These are phyloP conservation scores for Solanum dulcamara DNA, from an alignment of 257 asterid genomes.

Conservation along the genomic window DNA sequence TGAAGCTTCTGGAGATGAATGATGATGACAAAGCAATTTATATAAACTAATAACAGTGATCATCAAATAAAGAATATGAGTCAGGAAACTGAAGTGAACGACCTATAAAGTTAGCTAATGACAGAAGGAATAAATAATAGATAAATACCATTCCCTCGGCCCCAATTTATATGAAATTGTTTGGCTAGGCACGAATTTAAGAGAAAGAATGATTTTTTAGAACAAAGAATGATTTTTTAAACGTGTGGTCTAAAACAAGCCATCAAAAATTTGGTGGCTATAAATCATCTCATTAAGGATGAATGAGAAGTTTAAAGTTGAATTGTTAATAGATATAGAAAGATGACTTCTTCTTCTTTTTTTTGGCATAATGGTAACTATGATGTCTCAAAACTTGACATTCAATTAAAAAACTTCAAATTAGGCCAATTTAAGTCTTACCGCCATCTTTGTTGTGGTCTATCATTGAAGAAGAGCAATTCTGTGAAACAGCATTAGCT, in stretches of 20 bases:
- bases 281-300: background rate
- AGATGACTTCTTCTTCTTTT: background rate
- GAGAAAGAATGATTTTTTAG: background rate
- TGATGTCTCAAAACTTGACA: background rate
- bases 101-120: background rate
- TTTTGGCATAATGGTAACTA: background rate
- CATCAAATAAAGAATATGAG: background rate
- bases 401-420: background rate
- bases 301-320: background rate
- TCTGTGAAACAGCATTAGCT: conserved; percentile 11
- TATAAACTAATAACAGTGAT: background rate
- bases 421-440: background rate
- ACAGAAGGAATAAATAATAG: background rate
- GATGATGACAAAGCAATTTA: background rate
- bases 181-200: background rate
- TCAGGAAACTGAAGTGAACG: background rate
- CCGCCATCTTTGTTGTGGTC: conserved; percentile 5
- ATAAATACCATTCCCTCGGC: background rate
- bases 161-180: background rate
- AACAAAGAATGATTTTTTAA: background rate
- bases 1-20: background rate
- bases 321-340: background rate
- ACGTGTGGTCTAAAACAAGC: background rate
- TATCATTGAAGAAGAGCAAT: conserved; percentile 5
- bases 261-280: background rate